Conservation (phyloP, 176 grass and related monocot genomes). For the Panicum miliaceum region DNA sequence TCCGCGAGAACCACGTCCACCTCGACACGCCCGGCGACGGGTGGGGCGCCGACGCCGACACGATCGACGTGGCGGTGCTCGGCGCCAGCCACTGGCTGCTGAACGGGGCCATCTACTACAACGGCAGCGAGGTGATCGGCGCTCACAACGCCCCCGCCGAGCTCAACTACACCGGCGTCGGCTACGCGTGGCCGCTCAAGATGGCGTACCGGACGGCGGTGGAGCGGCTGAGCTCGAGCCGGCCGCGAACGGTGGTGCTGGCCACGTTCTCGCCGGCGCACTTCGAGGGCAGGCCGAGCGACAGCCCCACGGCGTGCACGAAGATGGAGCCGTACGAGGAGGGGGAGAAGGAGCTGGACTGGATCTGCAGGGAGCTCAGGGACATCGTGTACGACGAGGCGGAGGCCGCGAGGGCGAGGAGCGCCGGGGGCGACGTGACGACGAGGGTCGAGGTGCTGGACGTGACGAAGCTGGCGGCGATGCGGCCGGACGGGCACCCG, state of each 20-base stretch:
- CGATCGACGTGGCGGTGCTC: constrained; percentile 57
- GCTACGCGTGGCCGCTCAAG: constrained; percentile 56
- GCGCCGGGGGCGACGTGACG: neutral
- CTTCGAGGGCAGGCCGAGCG: constrained; percentile 55
- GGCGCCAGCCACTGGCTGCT: constrained; percentile 68
- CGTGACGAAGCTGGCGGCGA: constrained; percentile 67
- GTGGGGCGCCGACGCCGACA: constrained; percentile 45
- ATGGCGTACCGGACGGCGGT: constrained; percentile 37
- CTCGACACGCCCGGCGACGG: constrained; percentile 43
- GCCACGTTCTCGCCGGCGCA: constrained; percentile 68
- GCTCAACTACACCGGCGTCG: constrained; percentile 59
- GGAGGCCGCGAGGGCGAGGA: neutral
- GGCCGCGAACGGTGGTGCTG: constrained; percentile 30
- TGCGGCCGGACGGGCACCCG: constrained; percentile 73
- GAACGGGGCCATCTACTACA: constrained; percentile 51
- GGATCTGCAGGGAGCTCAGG: constrained; percentile 48
- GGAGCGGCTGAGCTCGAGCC: constrained; percentile 11
- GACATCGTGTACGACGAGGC: constrained; percentile 53
- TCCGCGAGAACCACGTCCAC: constrained; percentile 11
- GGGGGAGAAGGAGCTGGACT: constrained; percentile 61
- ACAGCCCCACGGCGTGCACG: constrained; percentile 54
- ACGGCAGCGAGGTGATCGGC: constrained; percentile 56
- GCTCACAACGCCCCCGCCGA: constrained; percentile 14
- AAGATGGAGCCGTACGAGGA: constrained; percentile 55
- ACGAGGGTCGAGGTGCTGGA: constrained; percentile 59